Percentiles rank a stretch among this genome's conserved stretches.
Evolutionary conservation across 257 asterid genomes (phyloP).

Genomic region (Plantago major): DNA sequence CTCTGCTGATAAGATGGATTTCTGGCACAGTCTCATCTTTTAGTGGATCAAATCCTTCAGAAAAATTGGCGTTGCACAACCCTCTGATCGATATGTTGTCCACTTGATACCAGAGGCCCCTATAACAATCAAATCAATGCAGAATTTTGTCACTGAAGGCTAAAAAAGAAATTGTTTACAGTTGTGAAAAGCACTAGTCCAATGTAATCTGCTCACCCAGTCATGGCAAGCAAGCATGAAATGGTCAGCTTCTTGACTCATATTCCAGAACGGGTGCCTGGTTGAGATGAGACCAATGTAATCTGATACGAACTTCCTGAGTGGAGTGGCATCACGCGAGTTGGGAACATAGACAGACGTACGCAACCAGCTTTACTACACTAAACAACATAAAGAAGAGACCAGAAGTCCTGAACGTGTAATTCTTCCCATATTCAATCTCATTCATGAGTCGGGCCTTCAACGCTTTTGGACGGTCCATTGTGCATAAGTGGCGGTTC

Average conservation of each 20-base stretch:
- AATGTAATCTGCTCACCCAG: constrained; percentile 74
- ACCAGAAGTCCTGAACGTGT: no score
- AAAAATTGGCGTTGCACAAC: constrained; percentile 86
- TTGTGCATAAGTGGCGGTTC: no score
- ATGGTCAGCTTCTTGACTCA: constrained; percentile 84
- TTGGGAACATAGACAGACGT: constrained; percentile 53
- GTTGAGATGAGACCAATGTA: constrained; percentile 68
- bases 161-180: neutral
- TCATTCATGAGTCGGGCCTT: no score
- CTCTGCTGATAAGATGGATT: constrained; percentile 58
- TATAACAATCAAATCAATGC: constrained; percentile 24
- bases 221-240: constrained; percentile 99
- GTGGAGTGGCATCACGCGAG: constrained; percentile 36
- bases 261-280: constrained; percentile 83
- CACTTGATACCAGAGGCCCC: constrained; percentile 66
- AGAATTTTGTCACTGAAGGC: neutral
- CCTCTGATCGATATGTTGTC: constrained; percentile 81
- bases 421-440: no score
- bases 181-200: neutral
- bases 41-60: constrained; percentile 81
- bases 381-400: constrained; percentile 90
- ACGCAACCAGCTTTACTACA: constrained; percentile 76
- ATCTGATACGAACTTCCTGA: constrained; percentile 49
- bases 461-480: no score
- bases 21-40: constrained; percentile 87